Conservation (phyloP, 345 rosid species). For the Lepidium sativum region DNA sequence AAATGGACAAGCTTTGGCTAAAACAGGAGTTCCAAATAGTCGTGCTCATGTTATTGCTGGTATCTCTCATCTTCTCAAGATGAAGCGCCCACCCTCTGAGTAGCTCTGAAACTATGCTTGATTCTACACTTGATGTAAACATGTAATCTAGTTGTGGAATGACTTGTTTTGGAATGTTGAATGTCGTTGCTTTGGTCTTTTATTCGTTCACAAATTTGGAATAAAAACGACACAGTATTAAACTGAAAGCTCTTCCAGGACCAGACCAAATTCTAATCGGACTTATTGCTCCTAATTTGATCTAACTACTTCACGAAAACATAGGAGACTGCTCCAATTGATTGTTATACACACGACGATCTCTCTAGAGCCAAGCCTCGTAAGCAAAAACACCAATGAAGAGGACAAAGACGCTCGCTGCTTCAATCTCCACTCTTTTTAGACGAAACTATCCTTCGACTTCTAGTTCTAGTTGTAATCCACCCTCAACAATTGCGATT, state of each 20-base stretch:
- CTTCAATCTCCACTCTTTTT: conserved; percentile 26
- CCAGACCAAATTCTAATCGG: too few relatives aligned
- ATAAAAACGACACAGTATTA: too few relatives aligned
- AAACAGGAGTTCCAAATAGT: conserved; percentile 80
- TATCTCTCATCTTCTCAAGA: conserved; percentile 74
- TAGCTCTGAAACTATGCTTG: background rate
- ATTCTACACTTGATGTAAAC: background rate
- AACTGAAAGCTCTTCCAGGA: too few relatives aligned
- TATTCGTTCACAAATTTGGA: too few relatives aligned
- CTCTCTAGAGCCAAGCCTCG: background rate
- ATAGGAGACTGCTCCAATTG: too few relatives aligned
- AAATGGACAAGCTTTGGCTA: conserved; percentile 69
- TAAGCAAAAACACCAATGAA: conserved; percentile 22
- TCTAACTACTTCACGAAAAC: too few relatives aligned
- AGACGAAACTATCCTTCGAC: conserved; percentile 19
- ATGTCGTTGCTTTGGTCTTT: too few relatives aligned
- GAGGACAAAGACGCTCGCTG: conserved; percentile 33
- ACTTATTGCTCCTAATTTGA: too few relatives aligned
- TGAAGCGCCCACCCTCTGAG: conserved; percentile 35
- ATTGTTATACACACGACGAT: too few relatives aligned
- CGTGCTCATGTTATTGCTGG: conserved; percentile 87
- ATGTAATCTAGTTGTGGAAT: background rate
- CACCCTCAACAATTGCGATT: background rate
- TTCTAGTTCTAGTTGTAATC: background rate
- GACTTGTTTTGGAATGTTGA: background rate